phyloP scores from a whole-genome alignment of 208 protist genomes.

The Trypanosoma mega region DNA sequence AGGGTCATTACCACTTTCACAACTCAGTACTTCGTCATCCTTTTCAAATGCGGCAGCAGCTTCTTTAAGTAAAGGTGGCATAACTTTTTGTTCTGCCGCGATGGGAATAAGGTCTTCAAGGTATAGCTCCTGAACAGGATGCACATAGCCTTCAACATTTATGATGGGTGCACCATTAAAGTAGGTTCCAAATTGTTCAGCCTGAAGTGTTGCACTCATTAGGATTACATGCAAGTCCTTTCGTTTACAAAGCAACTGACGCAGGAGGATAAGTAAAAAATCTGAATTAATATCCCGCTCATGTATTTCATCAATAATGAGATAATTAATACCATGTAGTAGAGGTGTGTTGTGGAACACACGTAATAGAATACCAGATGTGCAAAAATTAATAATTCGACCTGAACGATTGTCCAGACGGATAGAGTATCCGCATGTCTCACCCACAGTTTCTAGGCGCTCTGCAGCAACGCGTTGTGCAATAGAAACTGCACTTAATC shows the following conservation, averaged over 20 bases:
- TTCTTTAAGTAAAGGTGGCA: constrained; percentile 76
- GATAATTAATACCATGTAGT: constrained; percentile 92
- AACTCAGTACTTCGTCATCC: constrained; percentile 1
- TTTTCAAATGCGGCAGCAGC: constrained; percentile 23
- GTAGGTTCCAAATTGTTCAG: constrained; percentile 82
- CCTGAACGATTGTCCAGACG: constrained; percentile 95
- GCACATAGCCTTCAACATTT: constrained; percentile 79
- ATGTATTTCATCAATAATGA: constrained; percentile 99
- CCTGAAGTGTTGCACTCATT: constrained; percentile 94
- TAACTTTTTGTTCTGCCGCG: constrained; percentile 65
- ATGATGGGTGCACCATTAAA: constrained; percentile 81
- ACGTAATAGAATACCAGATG: constrained; percentile 98
- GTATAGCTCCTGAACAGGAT: constrained; percentile 85
- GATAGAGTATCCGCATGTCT: constrained; percentile 98
- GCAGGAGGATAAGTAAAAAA: constrained; percentile 98
- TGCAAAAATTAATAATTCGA: constrained; percentile 98
- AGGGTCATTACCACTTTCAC: neutral
- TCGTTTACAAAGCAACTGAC: constrained; percentile 70
- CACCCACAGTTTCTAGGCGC: constrained; percentile 93
- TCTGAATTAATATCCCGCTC: constrained; percentile 99
- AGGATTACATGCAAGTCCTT: constrained; percentile 97
- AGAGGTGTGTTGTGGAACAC: constrained; percentile 85
- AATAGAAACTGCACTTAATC: constrained; percentile 98
- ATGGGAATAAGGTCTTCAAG: constrained; percentile 76
- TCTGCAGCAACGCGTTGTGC: constrained; percentile 98